Conservation (phyloP, 768 basidiomycete species). For the Tephrocybe sp. region DNA sequence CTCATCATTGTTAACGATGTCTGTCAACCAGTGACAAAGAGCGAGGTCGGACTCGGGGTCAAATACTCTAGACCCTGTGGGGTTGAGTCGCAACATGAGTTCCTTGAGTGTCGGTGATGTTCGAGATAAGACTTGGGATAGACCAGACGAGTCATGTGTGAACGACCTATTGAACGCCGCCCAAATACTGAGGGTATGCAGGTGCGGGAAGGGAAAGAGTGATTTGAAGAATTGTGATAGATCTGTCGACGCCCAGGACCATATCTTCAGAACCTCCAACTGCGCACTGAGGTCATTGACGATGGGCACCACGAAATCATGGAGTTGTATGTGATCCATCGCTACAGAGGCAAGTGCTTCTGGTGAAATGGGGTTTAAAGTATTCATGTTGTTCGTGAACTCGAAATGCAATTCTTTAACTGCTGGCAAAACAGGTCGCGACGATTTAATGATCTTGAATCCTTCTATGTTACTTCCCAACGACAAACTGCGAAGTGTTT, state of each 20-base stretch:
- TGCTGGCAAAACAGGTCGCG: conserved; percentile 29
- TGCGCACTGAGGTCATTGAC: conserved; percentile 34
- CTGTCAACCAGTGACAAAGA: conserved; percentile 35
- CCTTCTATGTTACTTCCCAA: conserved; percentile 38
- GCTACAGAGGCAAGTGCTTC: background rate
- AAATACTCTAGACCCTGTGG: conserved; percentile 28
- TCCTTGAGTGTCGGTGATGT: conserved; percentile 31
- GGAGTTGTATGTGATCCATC: conserved; percentile 20
- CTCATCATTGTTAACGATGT: conserved; percentile 24
- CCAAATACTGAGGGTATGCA: conserved; percentile 34
- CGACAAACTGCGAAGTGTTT: conserved; percentile 31
- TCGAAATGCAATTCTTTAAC: conserved; percentile 38
- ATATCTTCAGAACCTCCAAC: conserved; percentile 34
- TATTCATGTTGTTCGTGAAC: conserved; percentile 33
- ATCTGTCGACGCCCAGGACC: conserved; percentile 41
- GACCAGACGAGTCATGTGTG: conserved; percentile 30
- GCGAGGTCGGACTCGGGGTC: conserved; percentile 30
- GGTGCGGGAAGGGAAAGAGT: conserved; percentile 30
- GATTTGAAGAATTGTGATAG: conserved; percentile 39
- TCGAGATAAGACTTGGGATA: conserved; percentile 31
- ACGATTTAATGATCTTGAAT: conserved; percentile 31
- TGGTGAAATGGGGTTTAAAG: conserved; percentile 4
- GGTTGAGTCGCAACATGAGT: conserved; percentile 40
- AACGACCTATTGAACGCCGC: conserved; percentile 41
- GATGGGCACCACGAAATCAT: conserved; percentile 38